Evolutionary conservation across 2,329 filamentous ascomycete genomes (phyloP), one percentile per base, ranked within the genome.

Genomic region (Fusarium kyushuense): DNA sequence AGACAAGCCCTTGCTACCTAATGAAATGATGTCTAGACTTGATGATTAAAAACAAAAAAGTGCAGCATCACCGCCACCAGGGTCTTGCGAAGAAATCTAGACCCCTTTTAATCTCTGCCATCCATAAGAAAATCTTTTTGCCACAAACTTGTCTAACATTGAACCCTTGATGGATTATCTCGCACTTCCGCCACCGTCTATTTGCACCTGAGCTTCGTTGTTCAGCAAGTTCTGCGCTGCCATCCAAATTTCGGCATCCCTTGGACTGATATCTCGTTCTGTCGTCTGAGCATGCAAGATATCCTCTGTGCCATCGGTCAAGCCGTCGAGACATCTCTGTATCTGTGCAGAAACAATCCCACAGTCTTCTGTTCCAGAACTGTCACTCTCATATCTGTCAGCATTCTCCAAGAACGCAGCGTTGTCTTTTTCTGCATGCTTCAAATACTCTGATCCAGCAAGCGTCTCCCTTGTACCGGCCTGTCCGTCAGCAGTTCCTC

Each of bases 181-280:
- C 6, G 21, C n/a, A 29, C 17, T 30, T 58, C 14, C n/a, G 2
- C 27, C 23, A 27, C 13, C 16, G 23, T n/a, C 54, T n/a, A 16
- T 48, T 35, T 25, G 41, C 35, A 58, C 51, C 33, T 62, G 60
- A n/a, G 30, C 30, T n/a, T 68, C 72, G 16, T 75, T 66, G 33
- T 63, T 53, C 33, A 79, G 52, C 32, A 80, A 43, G 52, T 78
- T 74, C 47, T 78, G 71, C 3, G 72, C 74, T 25, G 72, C 74
- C 58, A 73, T 73, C 77, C 77, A 78, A 32, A 79, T 65, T 51
- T 77, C 72, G 25, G 75, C 67, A 6, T 62, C 71, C 16, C 60
- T 66, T 33, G 70, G 58, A 32, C 62, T 67, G 45, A 72, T 54
- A 19, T 72, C 63, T 40, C 55, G 42, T 19, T 46, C 49, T 17